phyloP scores from a whole-genome alignment of 2,329 filamentous ascomycete genomes.

The Epichloe hybrida region DNA sequence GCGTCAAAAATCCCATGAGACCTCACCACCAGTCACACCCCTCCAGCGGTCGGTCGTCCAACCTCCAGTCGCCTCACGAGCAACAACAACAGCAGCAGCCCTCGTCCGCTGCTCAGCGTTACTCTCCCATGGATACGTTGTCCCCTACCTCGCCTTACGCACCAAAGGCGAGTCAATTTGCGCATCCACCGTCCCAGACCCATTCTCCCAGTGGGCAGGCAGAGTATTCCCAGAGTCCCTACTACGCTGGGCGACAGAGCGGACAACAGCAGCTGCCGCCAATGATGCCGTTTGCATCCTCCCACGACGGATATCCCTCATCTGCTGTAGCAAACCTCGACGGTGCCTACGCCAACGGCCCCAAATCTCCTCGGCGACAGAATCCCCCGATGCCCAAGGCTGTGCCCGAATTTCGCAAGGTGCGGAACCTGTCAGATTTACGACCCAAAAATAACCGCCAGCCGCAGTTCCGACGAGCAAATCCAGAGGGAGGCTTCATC shows the following conservation, averaged over 20 bases:
- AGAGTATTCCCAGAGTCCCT: constrained; percentile 47
- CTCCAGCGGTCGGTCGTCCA: constrained; percentile 37
- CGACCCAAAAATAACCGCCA: constrained; percentile 74
- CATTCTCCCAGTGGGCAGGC: constrained; percentile 67
- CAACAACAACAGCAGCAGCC: constrained; percentile 32
- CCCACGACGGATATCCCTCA: constrained; percentile 59
- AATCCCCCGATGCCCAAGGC: constrained; percentile 40
- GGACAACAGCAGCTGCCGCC: constrained; percentile 55
- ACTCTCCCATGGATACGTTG: constrained; percentile 88
- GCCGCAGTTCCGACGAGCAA: constrained; percentile 81
- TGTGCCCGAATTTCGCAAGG: constrained; percentile 77
- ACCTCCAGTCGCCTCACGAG: constrained; percentile 55
- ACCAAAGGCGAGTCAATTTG: constrained; percentile 45
- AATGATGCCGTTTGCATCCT: constrained; percentile 53
- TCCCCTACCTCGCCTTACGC: constrained; percentile 71
- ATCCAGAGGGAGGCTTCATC: constrained; percentile 91
- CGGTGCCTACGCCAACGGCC: constrained; percentile 43
- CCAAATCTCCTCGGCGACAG: constrained; percentile 44
- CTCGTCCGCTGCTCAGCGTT: constrained; percentile 75
- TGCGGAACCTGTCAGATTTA: constrained; percentile 59
- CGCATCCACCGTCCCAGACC: constrained; percentile 41
- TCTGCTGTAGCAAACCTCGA: constrained; percentile 61
- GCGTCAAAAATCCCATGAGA: constrained; percentile 74
- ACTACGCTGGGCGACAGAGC: constrained; percentile 37
- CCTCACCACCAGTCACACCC: constrained; percentile 66